Conservation (phyloP, 2,329 filamentous ascomycete genomes). For the Diaporthe citri region DNA sequence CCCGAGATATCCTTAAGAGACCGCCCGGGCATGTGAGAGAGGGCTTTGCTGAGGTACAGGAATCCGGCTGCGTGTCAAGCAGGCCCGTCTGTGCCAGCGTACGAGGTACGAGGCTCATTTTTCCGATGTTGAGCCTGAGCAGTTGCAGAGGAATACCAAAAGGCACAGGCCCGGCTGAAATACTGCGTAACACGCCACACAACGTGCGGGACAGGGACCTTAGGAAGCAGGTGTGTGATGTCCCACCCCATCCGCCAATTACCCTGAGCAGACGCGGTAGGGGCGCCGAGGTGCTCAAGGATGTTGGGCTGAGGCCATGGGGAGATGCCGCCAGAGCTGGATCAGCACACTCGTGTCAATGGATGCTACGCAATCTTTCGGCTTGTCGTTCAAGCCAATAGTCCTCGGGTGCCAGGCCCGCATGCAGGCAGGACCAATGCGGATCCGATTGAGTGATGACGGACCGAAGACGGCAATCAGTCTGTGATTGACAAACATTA, state of each 20-base stretch:
- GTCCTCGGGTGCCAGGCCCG: neutral
- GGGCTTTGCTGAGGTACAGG: neutral
- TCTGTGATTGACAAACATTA: slow-evolving; percentile 35
- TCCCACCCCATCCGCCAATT: neutral
- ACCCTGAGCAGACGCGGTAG: neutral
- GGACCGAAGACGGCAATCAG: slow-evolving; percentile 28
- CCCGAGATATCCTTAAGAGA: neutral
- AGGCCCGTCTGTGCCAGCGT: neutral
- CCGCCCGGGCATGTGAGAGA: neutral
- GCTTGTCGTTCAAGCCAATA: slow-evolving; percentile 29
- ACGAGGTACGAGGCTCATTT: slow-evolving; percentile 1
- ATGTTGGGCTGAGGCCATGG: slow-evolving; percentile 1
- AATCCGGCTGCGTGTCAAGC: neutral
- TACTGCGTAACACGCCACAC: slow-evolving; percentile 30
- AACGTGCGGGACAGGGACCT: slow-evolving; percentile 19
- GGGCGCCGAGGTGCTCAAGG: neutral
- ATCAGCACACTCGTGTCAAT: slow-evolving; percentile 26
- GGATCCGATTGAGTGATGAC: slow-evolving; percentile 21
- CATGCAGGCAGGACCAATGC: slow-evolving; percentile 32
- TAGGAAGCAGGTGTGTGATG: neutral
- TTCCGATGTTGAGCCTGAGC: slow-evolving; percentile 1
- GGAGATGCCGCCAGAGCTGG: slow-evolving; percentile 8
- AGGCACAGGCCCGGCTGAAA: slow-evolving; percentile 10
- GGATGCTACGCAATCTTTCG: slow-evolving; percentile 28
- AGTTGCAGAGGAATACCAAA: neutral